Evolutionary conservation across 805 yeast genomes (phyloP).

Genomic region (Metschnikowia shivogae): DNA sequence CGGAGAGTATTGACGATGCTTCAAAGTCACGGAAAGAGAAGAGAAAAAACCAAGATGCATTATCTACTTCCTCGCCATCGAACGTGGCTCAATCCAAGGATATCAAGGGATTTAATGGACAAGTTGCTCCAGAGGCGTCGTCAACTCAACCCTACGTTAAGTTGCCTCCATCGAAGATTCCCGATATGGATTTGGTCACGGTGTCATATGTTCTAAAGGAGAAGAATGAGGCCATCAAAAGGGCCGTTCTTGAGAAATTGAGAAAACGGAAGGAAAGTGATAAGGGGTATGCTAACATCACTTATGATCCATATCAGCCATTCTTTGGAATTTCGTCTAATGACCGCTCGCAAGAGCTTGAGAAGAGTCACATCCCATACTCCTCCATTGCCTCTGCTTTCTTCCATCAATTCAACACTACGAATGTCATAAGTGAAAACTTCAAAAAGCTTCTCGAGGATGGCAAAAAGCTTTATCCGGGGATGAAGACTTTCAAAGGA

Average conservation of each 20-base stretch:
- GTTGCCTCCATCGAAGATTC: slow-evolving; percentile 85
- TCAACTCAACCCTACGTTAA: slow-evolving; percentile 76
- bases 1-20: slow-evolving; percentile 29
- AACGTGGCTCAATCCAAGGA: slow-evolving; percentile 14
- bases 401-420: slow-evolving; percentile 58
- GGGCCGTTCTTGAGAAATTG: slow-evolving; percentile 83
- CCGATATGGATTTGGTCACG: slow-evolving; percentile 85
- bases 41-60: slow-evolving; percentile 13
- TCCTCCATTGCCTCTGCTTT: slow-evolving; percentile 70
- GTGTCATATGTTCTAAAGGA: slow-evolving; percentile 70
- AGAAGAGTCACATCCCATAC: slow-evolving; percentile 67
- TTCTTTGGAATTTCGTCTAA: slow-evolving; percentile 62
- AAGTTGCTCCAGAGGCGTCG: slow-evolving; percentile 20
- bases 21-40: slow-evolving; percentile 15
- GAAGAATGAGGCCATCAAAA: slow-evolving; percentile 71
- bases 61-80: slow-evolving; percentile 8
- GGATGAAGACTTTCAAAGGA: slow-evolving; percentile 45
- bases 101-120: slow-evolving; percentile 10
- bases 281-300: slow-evolving; percentile 73
- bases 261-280: slow-evolving; percentile 67
- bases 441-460: slow-evolving; percentile 41
- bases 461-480: slow-evolving; percentile 43
- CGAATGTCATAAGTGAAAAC: slow-evolving; percentile 46
- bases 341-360: slow-evolving; percentile 42
- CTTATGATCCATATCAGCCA: slow-evolving; percentile 85